A percentile compares a stretch with the other conserved stretches of the same genome.
phyloP scores from a whole-genome alignment of 2,329 filamentous ascomycete genomes.

The Didymella arachidicola region DNA sequence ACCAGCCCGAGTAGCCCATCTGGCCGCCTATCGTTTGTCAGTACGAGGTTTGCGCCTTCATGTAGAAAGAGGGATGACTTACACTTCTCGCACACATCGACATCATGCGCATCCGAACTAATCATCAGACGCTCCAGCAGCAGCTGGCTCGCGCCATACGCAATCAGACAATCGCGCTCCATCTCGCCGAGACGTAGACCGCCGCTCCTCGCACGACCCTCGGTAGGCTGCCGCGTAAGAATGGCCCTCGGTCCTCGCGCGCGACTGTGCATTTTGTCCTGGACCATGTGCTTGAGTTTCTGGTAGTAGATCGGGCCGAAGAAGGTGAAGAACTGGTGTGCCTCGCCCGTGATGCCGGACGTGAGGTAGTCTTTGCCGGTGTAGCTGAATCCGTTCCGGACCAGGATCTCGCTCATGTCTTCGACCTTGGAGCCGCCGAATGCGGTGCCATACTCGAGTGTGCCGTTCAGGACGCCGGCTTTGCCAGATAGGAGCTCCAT shows the following conservation, averaged over 20 bases:
- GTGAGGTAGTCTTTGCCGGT: slow-evolving; percentile 98
- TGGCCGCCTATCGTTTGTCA: slow-evolving; percentile 64
- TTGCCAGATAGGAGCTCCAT: slow-evolving; percentile 95
- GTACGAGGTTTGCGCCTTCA: not conserved
- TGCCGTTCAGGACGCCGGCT: slow-evolving; percentile 84
- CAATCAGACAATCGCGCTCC: slow-evolving; percentile 98
- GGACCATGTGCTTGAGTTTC: slow-evolving; percentile 99
- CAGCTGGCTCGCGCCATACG: slow-evolving; percentile 92
- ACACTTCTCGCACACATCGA: slow-evolving; percentile 93
- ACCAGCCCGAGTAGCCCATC: slow-evolving; percentile 95
- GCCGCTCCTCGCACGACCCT: slow-evolving; percentile 91
- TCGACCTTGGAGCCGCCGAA: slow-evolving; percentile 86
- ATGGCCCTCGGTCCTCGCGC: slow-evolving; percentile 89
- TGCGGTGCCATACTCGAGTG: slow-evolving; percentile 86
- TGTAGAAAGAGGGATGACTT: slow-evolving; percentile 5
- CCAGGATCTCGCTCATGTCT: slow-evolving; percentile 84
- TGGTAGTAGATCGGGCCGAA: slow-evolving; percentile 99
- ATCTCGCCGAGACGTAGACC: slow-evolving; percentile 95
- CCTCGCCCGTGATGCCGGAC: slow-evolving; percentile 91
- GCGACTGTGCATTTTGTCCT: slow-evolving; percentile 99
- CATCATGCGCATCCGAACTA: slow-evolving; percentile 85
- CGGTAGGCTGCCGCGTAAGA: slow-evolving; percentile 92
- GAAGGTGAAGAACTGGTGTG: slow-evolving; percentile 94
- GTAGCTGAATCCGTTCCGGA: slow-evolving; percentile 92
- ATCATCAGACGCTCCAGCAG: slow-evolving; percentile 94